Conservation (phyloP, 768 basidiomycete species). For the Calocera cornea region DNA sequence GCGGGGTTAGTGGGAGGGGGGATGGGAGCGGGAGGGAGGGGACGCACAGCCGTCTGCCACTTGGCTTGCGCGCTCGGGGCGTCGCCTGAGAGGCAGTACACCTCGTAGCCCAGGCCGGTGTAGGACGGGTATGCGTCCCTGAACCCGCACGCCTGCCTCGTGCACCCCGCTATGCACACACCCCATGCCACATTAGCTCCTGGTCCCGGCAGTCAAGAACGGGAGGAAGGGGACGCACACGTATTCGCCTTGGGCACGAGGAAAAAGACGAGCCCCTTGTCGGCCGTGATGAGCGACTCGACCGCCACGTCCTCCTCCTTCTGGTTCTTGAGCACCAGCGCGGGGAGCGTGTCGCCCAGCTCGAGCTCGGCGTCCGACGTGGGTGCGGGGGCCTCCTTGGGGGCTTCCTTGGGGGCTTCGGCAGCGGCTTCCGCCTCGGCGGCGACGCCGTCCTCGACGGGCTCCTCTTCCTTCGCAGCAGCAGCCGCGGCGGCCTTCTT, state of each 20-base stretch:
- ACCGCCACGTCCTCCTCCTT: constrained; percentile 67
- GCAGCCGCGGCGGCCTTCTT: constrained; percentile 11
- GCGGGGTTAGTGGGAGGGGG: not conserved
- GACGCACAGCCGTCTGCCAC: constrained; percentile 71
- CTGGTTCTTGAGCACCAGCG: constrained; percentile 68
- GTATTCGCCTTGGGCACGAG: constrained; percentile 77
- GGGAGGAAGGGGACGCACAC: constrained; percentile 36
- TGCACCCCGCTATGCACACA: constrained; percentile 84
- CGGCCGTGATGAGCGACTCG: constrained; percentile 39
- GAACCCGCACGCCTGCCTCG: constrained; percentile 84
- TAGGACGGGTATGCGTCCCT: constrained; percentile 73
- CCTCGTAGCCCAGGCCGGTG: constrained; percentile 46
- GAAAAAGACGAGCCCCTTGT: constrained; percentile 71
- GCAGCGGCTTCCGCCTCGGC: constrained; percentile 18
- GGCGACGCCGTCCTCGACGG: constrained; percentile 15
- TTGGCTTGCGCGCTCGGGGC: constrained; percentile 57
- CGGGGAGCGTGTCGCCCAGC: constrained; percentile 63
- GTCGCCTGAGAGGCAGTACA: constrained; percentile 79
- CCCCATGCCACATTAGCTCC: too few species aligned
- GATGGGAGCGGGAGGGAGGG: not conserved
- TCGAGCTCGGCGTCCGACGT: constrained; percentile 33
- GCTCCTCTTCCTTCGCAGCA: constrained; percentile 10
- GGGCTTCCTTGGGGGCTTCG: constrained; percentile 2
- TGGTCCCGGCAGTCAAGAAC: constrained; percentile 5
- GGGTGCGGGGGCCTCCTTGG: not conserved